A percentile compares a stretch with the other conserved stretches of the same genome.
phyloP scores from a whole-genome alignment of 148 eudicot genomes.

The Arbutus unedo region DNA sequence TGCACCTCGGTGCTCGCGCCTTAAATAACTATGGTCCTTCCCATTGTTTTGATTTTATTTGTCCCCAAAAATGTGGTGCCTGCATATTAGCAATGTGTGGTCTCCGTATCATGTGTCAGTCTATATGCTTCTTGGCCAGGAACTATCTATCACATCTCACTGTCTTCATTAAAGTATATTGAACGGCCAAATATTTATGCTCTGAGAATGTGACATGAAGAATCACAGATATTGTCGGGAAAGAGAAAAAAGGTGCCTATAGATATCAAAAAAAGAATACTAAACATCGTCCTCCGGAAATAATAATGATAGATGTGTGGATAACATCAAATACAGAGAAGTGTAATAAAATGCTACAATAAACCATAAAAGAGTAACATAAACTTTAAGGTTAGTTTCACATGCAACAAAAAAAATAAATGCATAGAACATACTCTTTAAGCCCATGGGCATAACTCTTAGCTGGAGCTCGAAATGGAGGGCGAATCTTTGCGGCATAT shows the following conservation, averaged over 20 bases:
- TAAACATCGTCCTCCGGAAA: background rate
- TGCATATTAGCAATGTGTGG: background rate
- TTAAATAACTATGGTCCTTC: background rate
- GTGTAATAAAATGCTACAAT: background rate
- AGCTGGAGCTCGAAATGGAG: slow-evolving; percentile 76
- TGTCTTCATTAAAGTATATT: background rate
- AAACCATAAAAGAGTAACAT: background rate
- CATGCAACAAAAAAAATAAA: background rate
- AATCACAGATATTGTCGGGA: too few species aligned
- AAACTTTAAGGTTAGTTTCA: background rate
- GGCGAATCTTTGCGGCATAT: slow-evolving; percentile 69
- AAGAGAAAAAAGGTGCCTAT: background rate
- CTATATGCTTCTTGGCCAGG: background rate
- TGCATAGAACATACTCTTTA: slow-evolving; percentile 54
- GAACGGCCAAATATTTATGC: background rate
- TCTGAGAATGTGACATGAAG: background rate
- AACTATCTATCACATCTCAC: background rate
- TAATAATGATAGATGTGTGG: background rate
- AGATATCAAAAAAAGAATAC: background rate
- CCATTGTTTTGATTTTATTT: background rate
- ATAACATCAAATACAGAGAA: background rate
- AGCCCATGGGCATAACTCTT: slow-evolving; percentile 78
- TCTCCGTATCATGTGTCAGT: background rate
- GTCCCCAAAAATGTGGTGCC: background rate
- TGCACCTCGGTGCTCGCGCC: too few species aligned